These are phyloP conservation scores for Puccinellia tenuiflora DNA, from an alignment of 176 grass and related monocot species.

Conservation along the genomic window DNA sequence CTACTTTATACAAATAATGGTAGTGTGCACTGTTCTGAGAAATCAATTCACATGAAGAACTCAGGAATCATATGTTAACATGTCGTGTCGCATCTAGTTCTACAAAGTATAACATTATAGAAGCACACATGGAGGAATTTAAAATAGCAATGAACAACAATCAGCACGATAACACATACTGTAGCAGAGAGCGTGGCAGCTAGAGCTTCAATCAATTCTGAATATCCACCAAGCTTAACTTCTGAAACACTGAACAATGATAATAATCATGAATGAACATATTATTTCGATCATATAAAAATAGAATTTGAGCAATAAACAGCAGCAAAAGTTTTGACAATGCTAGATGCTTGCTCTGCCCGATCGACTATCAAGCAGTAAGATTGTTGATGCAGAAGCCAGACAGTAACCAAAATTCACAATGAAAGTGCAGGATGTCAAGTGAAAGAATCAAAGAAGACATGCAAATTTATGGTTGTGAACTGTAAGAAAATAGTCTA, in stretches of 20 bases:
- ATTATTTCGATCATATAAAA: neutral
- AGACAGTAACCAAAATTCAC: neutral
- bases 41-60: neutral
- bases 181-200: constrained; percentile 28
- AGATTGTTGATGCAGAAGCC: neutral
- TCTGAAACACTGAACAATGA: constrained; percentile 42
- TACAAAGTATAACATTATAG: neutral
- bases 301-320: neutral
- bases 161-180: neutral
- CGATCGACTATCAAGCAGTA: neutral
- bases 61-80: neutral
- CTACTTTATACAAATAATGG: neutral
- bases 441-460: neutral
- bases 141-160: neutral
- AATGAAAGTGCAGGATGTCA: neutral
- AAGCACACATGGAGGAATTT: neutral
- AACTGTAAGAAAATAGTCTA: neutral
- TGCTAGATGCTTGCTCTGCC: neutral
- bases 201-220: constrained; percentile 59
- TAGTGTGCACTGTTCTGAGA: neutral
- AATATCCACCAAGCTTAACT: constrained; percentile 65
- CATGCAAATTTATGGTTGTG: neutral
- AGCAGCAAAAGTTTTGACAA: neutral
- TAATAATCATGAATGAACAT: neutral
- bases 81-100: neutral